These are phyloP conservation scores for Solanum tacnaense DNA, from an alignment of 257 asterid genomes.

Conservation along the genomic window DNA sequence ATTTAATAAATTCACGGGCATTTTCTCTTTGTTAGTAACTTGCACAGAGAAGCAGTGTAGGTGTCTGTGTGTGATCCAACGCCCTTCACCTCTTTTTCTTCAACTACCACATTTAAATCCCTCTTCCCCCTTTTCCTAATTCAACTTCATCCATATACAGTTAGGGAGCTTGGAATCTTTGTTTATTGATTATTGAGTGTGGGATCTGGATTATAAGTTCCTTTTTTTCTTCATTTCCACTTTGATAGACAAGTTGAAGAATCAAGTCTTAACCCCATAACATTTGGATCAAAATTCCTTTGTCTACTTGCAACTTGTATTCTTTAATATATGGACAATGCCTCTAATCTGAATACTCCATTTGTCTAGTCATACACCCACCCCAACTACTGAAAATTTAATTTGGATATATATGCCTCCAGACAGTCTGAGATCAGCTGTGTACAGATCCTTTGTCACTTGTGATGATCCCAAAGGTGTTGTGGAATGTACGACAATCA, in stretches of 20 bases:
- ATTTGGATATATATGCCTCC: slow-evolving; percentile 26
- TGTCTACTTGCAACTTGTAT: neutral
- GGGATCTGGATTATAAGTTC: neutral
- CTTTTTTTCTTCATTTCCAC: neutral
- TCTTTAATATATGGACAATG: neutral
- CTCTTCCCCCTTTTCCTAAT: neutral
- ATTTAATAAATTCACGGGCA: slow-evolving; percentile 1
- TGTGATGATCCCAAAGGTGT: slow-evolving; percentile 73
- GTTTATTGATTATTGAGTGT: neutral
- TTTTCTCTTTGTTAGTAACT: neutral
- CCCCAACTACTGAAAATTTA: no score
- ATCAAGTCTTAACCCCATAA: neutral
- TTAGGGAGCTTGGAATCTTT: neutral
- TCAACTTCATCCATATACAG: neutral
- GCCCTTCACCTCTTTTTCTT: neutral
- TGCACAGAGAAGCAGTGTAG: neutral
- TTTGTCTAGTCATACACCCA: no score
- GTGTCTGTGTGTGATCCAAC: neutral
- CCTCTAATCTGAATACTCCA: no score
- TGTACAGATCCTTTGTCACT: slow-evolving; percentile 53
- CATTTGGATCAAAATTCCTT: neutral
- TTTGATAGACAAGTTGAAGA: neutral
- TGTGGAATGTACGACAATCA: slow-evolving; percentile 40
- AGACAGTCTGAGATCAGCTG: slow-evolving; percentile 52
- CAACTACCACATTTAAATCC: slow-evolving; percentile 1